Base-by-base conservation (phyloP, 805 yeast species). In the Spathaspora hagerdaliae region DNA sequence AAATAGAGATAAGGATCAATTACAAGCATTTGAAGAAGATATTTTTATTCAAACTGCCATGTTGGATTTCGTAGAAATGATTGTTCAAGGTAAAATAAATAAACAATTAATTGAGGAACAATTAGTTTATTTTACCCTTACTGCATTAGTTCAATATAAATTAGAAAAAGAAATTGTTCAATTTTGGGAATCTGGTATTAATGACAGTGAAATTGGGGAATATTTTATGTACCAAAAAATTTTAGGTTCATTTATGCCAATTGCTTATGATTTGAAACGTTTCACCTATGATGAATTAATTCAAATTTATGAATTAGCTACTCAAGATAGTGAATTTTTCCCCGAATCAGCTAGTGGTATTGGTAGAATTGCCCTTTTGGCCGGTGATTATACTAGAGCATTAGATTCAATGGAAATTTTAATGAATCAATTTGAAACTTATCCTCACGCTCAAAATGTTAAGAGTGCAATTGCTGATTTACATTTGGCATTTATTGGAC, bases 401-500 rank as follows among this genome's bases (percentile, higher is more conserved):
- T 69, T 87, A 49, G 77, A 76, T 47, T 68, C 79, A 42, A 83
- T 86, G 61, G 82, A 79, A 58, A 74, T 75, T 40, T 66, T 86
- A 49, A 79, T 85, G 52, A 71, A 73, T 37, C 72, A 72, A 38
- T 74, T 78, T 38, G 79, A 79, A 51, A 33, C 49, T 19, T 46
- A 50, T 36, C 46, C 42, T 12, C 40, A 37, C 15, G 41, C 50
- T 7, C 49, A 35, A 55, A 59, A 43, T 71, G 69, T 62, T 66
- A 53, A 71, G 55, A 74, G 81, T 42, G 76, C 83, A 31, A 69
- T 85, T 63, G 77, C 85, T 31, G 87, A 84, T 64, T 83, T 87
- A 39, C 96, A 87, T 67, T 72, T 86, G 49, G 74, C 84, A 3
- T 87, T 87, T 55, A 83, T 87, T 58, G 94, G 95, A 38, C 81